These are phyloP conservation scores for Herpotrichia juniperi DNA, from an alignment of 2,329 filamentous ascomycete species.

Conservation along the genomic window DNA sequence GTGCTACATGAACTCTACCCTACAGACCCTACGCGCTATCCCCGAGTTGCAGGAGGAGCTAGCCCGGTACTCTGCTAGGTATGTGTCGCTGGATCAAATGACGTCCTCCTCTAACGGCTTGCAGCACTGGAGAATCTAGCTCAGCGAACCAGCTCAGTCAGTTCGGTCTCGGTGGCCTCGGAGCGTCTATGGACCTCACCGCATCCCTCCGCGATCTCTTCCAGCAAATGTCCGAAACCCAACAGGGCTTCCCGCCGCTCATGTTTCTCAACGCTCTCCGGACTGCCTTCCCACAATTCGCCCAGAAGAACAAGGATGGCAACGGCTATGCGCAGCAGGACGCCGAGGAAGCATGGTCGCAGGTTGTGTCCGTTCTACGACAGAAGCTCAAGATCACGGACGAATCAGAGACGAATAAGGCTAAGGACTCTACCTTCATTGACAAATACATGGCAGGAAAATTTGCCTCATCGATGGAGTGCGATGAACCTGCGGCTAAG, in stretches of 20 bases:
- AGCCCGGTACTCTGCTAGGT: constrained; percentile 61
- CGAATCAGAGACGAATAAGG: constrained; percentile 40
- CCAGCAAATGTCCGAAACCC: constrained; percentile 86
- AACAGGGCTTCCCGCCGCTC: constrained; percentile 82
- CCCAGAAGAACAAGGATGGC: constrained; percentile 82
- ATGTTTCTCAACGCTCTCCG: constrained; percentile 84
- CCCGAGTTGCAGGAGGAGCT: constrained; percentile 89
- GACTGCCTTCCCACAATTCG: constrained; percentile 86
- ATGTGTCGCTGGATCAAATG: constrained; percentile 7
- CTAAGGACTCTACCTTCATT: constrained; percentile 71
- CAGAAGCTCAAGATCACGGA: constrained; percentile 75
- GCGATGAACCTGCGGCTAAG: constrained; percentile 79
- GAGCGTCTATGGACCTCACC: constrained; percentile 72
- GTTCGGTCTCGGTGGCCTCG: constrained; percentile 64
- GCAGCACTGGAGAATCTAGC: constrained; percentile 38
- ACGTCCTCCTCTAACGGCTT: constrained; percentile 15
- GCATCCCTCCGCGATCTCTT: constrained; percentile 81
- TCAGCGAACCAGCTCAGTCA: constrained; percentile 48
- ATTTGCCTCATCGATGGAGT: constrained; percentile 79
- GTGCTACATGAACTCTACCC: constrained; percentile 95
- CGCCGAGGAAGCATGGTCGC: constrained; percentile 97
- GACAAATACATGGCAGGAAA: constrained; percentile 89
- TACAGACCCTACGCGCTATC: constrained; percentile 88
- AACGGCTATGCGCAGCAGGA: constrained; percentile 96
- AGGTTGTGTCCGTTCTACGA: constrained; percentile 84